Conservation (phyloP, 768 basidiomycete species). For the Leccinum barrowsii region DNA sequence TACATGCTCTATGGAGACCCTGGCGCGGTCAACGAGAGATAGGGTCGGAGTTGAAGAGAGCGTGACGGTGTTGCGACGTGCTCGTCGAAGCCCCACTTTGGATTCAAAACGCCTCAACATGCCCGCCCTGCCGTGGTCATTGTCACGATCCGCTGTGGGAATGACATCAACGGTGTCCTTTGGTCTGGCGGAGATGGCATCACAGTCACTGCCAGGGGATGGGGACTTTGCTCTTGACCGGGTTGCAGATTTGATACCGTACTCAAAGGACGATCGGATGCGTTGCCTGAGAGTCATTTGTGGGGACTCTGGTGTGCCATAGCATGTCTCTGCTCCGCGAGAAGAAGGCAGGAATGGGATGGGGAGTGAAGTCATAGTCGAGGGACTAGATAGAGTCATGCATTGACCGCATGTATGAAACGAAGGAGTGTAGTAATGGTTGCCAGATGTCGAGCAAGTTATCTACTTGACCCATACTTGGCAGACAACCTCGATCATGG, state of each 20-base stretch:
- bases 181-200: constrained; percentile 41
- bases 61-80: constrained; percentile 40
- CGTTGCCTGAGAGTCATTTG: constrained; percentile 56
- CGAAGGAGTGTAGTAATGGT: too few species aligned
- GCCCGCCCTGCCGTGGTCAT: constrained; percentile 41
- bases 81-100: constrained; percentile 48
- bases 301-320: constrained; percentile 37
- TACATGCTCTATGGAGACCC: constrained; percentile 27
- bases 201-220: constrained; percentile 38
- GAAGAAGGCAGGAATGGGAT: constrained; percentile 40
- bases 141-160: constrained; percentile 28
- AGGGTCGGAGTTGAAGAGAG: constrained; percentile 38
- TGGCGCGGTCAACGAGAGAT: constrained; percentile 24
- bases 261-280: constrained; percentile 63
- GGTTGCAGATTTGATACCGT: constrained; percentile 61
- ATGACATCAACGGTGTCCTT: constrained; percentile 39
- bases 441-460: too few species aligned
- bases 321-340: constrained; percentile 32
- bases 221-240: constrained; percentile 47
- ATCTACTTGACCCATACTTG: too few species aligned
- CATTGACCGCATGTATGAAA: too few species aligned
- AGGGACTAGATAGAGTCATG: too few species aligned
- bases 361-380: constrained; percentile 4
- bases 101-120: constrained; percentile 49
- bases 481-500: too few species aligned